Percentiles rank a stretch among this genome's conserved stretches.
These are phyloP conservation scores for Saturnispora dispora DNA, from an alignment of 805 yeast genomes.

Conservation along the genomic window DNA sequence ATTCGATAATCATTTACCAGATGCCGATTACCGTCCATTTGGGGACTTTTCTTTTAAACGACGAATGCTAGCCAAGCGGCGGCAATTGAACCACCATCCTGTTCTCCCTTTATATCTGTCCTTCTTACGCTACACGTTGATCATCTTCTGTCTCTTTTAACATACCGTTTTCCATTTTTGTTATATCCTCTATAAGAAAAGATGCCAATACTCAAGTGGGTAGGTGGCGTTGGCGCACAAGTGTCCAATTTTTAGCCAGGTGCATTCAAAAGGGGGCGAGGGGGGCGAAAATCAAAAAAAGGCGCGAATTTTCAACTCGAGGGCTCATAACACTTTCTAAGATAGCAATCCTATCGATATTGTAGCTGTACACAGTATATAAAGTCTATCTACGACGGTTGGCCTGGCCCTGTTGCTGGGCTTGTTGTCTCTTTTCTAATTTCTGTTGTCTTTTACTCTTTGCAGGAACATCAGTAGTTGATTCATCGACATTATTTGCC, in stretches of 20 bases:
- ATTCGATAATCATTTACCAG: background rate
- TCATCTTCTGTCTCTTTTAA: background rate
- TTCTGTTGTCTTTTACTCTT: slow-evolving; percentile 32
- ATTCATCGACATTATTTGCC: slow-evolving; percentile 1
- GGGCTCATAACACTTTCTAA: background rate
- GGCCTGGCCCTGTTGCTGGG: background rate
- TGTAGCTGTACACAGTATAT: background rate
- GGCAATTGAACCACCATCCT: background rate
- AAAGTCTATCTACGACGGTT: background rate
- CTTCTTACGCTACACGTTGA: background rate
- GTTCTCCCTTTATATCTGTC: background rate
- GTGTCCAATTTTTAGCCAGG: background rate
- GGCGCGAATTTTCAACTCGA: background rate
- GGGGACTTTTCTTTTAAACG: background rate
- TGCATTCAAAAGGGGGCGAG: background rate
- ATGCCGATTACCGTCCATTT: background rate
- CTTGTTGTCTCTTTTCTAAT: slow-evolving; percentile 27
- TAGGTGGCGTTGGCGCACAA: slow-evolving; percentile 1
- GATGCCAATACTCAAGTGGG: background rate
- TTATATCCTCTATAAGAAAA: background rate
- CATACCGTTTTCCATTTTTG: slow-evolving; percentile 10
- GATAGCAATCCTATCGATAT: background rate
- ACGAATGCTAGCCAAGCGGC: too few relatives aligned
- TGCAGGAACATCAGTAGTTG: slow-evolving; percentile 13
- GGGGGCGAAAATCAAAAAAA: background rate